Evolutionary conservation across 1,284 basidiomycete species (phyloP).

Genomic region (Ustilago trichophora): DNA sequence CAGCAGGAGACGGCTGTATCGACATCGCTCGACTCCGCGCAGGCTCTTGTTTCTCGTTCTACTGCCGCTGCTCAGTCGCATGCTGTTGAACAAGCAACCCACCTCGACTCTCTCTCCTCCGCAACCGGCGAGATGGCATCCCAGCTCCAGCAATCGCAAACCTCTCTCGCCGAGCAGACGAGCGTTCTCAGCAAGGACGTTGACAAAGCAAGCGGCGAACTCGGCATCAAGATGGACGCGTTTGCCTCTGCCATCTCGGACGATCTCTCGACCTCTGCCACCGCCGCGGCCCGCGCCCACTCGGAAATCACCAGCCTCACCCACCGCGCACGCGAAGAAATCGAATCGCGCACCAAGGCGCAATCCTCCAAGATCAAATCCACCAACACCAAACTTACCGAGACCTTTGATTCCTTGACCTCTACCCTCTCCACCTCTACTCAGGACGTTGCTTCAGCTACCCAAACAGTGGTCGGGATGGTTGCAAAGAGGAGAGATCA

Average conservation of each 20-base stretch:
- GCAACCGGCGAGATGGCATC: constrained; percentile 6
- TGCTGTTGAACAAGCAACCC: constrained; percentile 2
- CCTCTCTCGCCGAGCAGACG: constrained; percentile 9
- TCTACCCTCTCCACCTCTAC: constrained; percentile 6
- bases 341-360: constrained; percentile 28
- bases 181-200: constrained; percentile 15
- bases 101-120: constrained; percentile 11
- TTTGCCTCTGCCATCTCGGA: constrained; percentile 39
- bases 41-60: constrained; percentile 66
- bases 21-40: constrained; percentile 72
- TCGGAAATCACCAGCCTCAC: constrained; percentile 13
- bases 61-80: constrained; percentile 15
- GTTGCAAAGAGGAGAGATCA: constrained; percentile 6
- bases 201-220: constrained; percentile 22
- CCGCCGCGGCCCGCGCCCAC: constrained; percentile 2
- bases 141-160: constrained; percentile 12
- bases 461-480: neutral
- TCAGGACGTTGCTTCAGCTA: constrained; percentile 1
- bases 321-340: constrained; percentile 9
- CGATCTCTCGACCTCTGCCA: constrained; percentile 19
- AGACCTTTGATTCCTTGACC: constrained; percentile 19
- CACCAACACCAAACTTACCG: constrained; percentile 30
- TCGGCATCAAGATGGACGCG: constrained; percentile 34
- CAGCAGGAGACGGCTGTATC: constrained; percentile 77
- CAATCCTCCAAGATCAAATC: constrained; percentile 37